Conservation (phyloP, 2,329 filamentous ascomycete genomes). For the Cercospora citrullina region DNA sequence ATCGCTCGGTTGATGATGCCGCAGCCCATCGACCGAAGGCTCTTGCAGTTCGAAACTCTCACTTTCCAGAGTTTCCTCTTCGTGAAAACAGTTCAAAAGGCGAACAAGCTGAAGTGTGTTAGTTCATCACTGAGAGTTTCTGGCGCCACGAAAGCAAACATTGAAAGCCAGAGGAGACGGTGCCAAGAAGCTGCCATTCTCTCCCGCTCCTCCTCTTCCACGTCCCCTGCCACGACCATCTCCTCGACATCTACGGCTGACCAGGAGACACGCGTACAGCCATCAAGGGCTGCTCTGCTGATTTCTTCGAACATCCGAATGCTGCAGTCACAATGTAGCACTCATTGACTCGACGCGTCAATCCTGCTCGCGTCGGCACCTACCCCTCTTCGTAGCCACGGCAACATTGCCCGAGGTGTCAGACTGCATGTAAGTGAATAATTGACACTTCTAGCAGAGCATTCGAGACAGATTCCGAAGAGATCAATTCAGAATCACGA, state of each 20-base stretch:
- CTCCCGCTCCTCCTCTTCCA: neutral
- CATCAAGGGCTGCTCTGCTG: neutral
- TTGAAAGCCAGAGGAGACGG: neutral
- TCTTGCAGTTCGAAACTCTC: neutral
- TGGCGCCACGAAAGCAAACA: neutral
- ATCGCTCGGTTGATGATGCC: neutral
- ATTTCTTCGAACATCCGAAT: neutral
- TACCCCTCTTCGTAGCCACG: constrained; percentile 7
- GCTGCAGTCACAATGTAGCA: constrained; percentile 1
- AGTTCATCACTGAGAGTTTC: neutral
- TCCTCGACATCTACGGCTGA: neutral
- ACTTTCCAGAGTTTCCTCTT: neutral
- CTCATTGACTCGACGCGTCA: constrained; percentile 11
- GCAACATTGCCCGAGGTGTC: constrained; percentile 10
- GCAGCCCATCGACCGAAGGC: neutral
- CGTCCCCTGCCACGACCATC: neutral
- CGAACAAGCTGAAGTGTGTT: neutral
- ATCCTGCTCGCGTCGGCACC: neutral
- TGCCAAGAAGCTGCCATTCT: neutral
- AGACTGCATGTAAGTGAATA: constrained; percentile 1
- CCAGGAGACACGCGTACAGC: neutral
- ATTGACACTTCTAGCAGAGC: neutral
- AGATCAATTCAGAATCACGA: neutral
- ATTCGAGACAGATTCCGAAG: neutral
- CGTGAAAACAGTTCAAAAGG: neutral